Evolutionary conservation across 441 rosid species (phyloP), one percentile per base, ranked within the genome.

Genomic region (Cnidoscolus chayamansa): DNA sequence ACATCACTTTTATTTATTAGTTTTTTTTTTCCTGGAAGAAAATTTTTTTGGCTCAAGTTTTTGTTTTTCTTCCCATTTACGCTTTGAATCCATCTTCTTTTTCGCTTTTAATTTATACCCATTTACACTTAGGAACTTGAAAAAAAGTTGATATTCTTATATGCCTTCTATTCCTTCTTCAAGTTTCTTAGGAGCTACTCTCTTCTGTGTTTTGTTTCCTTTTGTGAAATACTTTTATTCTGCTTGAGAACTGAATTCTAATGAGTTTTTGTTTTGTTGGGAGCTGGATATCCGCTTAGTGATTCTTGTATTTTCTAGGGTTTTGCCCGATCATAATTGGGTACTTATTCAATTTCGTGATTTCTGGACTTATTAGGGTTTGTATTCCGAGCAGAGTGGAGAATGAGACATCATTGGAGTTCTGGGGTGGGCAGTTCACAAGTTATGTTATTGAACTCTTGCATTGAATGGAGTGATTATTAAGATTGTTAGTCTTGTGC

Each of bases 71-170:
- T 66, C 60, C 50, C 53, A 54, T 71, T 71, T 49, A 67, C 43
- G 74, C 61, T 73, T 73, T 75, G 73, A 79, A 77, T 84, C 81
- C 63, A 73, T 68, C 70, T 76, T 59, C 67, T 70, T 67, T 72
- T 54, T 56, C 12, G 57, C 72, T 80, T 80, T 83, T 83, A 74
- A 76, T 83, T 65, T 78, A 80, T 81, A 61, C 81, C 84, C 86
- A 77, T 77, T 79, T 54, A 48, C 70, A 60, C 56, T 13, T 62
- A 51, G 79, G 65, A 54, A 16, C 75, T 72, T n/a, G 55, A 45
- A 3, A 70, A 25, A 77, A 71, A 74, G 54, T 60, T 53, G n/a
- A 63, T 67, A 43, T 47, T 70, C 68, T 45, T 43, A n/a, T 63
- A 55, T 73, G 58, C 68, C 40, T 35, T 13, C 13, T 30, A 65